These are phyloP conservation scores for Melampsora larici-populina DNA, from an alignment of 1,284 basidiomycete genomes.

Conservation along the genomic window DNA sequence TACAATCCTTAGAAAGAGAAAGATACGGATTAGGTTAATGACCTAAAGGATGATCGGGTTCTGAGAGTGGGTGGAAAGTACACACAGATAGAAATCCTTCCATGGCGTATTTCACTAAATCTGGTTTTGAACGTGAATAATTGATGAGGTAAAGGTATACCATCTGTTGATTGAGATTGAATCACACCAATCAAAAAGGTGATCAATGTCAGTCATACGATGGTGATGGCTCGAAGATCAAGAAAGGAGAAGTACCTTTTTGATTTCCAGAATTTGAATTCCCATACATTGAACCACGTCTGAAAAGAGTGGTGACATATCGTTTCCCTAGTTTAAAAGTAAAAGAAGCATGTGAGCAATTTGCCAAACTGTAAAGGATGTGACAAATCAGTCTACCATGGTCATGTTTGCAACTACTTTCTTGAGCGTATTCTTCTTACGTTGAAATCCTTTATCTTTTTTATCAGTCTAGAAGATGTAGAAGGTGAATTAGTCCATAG, in stretches of 20 bases:
- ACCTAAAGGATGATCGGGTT: conserved; percentile 11
- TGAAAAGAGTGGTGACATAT: conserved; percentile 80
- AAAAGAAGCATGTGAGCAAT: background rate
- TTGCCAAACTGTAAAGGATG: background rate
- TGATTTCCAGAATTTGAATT: conserved; percentile 88
- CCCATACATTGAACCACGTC: conserved; percentile 85
- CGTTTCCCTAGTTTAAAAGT: conserved; percentile 57
- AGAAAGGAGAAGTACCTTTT: conserved; percentile 65
- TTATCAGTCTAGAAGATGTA: conserved; percentile 46
- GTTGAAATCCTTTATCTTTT: conserved; percentile 52
- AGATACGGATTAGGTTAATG: no score
- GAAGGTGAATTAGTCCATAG: background rate
- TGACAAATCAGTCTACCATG: conserved; percentile 45
- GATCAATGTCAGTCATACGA: background rate
- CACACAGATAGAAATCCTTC: conserved; percentile 79
- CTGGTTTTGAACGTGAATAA: conserved; percentile 81
- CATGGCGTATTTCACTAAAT: conserved; percentile 81
- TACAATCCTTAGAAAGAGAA: no score
- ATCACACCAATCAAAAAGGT: background rate
- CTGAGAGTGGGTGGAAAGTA: conserved; percentile 15
- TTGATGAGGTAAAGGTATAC: conserved; percentile 88
- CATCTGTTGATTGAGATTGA: conserved; percentile 61
- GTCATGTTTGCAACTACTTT: conserved; percentile 54
- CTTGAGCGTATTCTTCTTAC: conserved; percentile 52
- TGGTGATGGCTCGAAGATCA: background rate